Evolutionary conservation across 257 asterid species (phyloP), one percentile per base, ranked within the genome.

Genomic region (Nicotiana obtusifolia): DNA sequence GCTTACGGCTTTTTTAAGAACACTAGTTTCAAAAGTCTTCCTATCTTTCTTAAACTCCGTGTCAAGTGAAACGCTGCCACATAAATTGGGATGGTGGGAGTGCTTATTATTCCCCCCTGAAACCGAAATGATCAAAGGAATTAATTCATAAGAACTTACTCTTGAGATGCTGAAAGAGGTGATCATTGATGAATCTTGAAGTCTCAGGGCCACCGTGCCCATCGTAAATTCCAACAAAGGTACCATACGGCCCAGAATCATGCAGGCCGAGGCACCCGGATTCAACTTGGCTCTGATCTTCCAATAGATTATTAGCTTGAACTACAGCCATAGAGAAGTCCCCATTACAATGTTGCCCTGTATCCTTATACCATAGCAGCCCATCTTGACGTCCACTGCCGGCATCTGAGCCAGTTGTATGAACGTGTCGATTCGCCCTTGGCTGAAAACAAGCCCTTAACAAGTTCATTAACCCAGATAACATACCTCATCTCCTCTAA

Each of bases 401-500:
- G 20, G 90, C 71, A 83, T 91, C 92, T 1, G 91, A 86, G 81
- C 89, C 88, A 41, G 49, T 41, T 1, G 91, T 59, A 69, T 85
- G 91, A 86, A 76, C 88, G 80, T 77, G 62, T 35, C 83, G 84
- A 83, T 87, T 91, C 57, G 84, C 84, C 86, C 84, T 85, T 60
- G 93, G 92, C 86, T 88, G 89, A 81, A 91, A 87, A 86, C 93
- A 91, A 85, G 92, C 91, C 89, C 87, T 86, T 86, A 91, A 84
- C 86, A 84, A 56, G 87, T 91, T 91, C 92, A 88, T 88, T 64
- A 88, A 87, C 75, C 84, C 88, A 31, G 91, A 88, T 83, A 89
- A 87, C 95, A 91, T 91, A 88, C 92, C 95, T 91, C 95, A 91
- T 91, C 91, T 91, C 93, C 89, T 84, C 90, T 90, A 88, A 88